A percentile compares a stretch with the other conserved stretches of the same genome.
These are phyloP conservation scores for Leishmania mexicana DNA, from an alignment of 208 protist genomes.

Conservation along the genomic window DNA sequence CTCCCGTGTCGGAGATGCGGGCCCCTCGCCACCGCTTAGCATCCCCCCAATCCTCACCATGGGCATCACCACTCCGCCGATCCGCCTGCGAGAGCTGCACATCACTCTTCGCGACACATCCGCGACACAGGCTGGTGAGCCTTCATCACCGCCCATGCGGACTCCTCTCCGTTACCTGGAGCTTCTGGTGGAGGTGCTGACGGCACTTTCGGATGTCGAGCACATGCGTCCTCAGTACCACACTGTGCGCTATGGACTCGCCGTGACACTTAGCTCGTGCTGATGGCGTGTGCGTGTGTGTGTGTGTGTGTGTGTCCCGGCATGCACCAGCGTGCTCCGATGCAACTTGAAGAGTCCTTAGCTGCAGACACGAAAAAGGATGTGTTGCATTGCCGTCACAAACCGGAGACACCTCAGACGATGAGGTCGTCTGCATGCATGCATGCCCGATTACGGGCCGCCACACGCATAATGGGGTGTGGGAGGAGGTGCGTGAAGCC, in stretches of 20 bases:
- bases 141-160: background rate
- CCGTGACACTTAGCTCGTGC: slow-evolving; percentile 7
- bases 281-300: background rate
- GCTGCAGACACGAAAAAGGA: no score
- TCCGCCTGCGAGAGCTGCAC: slow-evolving; percentile 7
- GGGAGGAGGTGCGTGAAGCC: no score
- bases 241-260: slow-evolving; percentile 8
- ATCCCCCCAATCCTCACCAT: background rate
- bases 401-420: background rate
- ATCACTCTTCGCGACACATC: background rate
- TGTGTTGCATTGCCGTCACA: no score
- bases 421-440: background rate
- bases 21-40: background rate
- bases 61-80: background rate
- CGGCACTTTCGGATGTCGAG: slow-evolving; percentile 5
- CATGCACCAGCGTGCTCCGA: no score
- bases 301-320: background rate
- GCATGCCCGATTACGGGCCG: background rate
- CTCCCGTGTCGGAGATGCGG: background rate
- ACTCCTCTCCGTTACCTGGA: slow-evolving; percentile 10
- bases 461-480: no score
- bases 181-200: slow-evolving; percentile 15
- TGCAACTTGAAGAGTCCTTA: no score
- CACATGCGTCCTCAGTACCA: background rate
- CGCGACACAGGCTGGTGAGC: background rate